A percentile compares a stretch with the other conserved stretches of the same genome.
Evolutionary conservation across 768 basidiomycete species (phyloP).

Genomic region (Lactarius evosmus): DNA sequence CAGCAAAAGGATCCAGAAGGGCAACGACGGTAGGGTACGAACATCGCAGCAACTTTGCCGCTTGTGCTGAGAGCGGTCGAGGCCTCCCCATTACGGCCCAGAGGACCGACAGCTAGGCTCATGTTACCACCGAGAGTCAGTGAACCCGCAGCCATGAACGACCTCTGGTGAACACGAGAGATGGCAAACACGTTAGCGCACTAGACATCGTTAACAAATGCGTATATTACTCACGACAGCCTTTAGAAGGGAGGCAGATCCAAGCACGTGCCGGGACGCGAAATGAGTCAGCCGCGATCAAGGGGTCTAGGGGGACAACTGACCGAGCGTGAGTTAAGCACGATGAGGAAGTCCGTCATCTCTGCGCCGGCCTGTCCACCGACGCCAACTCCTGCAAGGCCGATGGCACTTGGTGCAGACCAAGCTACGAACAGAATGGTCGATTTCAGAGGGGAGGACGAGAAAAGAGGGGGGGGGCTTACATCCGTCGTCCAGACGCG

Average conservation of each 20-base stretch:
- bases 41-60: slow-evolving; percentile 93
- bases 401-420: slow-evolving; percentile 94
- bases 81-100: slow-evolving; percentile 95
- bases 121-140: slow-evolving; percentile 89
- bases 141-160: slow-evolving; percentile 94
- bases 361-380: slow-evolving; percentile 83
- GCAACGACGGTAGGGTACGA: slow-evolving; percentile 24
- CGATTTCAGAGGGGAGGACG: neutral
- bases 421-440: slow-evolving; percentile 53
- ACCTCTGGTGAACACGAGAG: slow-evolving; percentile 43
- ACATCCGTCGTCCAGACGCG: slow-evolving; percentile 78
- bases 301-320: slow-evolving; percentile 31
- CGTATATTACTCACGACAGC: slow-evolving; percentile 55
- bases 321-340: slow-evolving; percentile 80
- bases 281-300: slow-evolving; percentile 17
- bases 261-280: neutral
- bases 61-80: slow-evolving; percentile 75
- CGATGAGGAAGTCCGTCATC: slow-evolving; percentile 87
- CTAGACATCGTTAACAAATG: neutral
- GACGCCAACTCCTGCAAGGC: slow-evolving; percentile 84
- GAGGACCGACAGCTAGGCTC: slow-evolving; percentile 84
- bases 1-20: neutral
- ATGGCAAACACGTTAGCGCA: neutral
- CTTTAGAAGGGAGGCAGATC: slow-evolving; percentile 35
- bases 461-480: slow-evolving; percentile 35